phyloP scores from a whole-genome alignment of 2,329 filamentous ascomycete genomes.

The Talaromyces sp. region DNA sequence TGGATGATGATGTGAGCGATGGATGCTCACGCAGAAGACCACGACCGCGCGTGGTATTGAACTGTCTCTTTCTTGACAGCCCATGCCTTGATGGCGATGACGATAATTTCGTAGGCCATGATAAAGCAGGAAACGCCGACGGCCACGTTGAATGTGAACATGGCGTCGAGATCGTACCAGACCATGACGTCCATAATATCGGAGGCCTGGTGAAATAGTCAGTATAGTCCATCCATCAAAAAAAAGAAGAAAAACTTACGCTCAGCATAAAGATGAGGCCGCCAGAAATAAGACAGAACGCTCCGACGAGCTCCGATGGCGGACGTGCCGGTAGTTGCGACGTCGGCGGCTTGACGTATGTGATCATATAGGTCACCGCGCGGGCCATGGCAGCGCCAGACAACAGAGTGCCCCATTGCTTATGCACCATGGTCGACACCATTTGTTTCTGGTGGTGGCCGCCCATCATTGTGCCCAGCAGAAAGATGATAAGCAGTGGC shows the following conservation, averaged over 20 bases:
- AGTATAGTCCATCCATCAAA: too few relatives aligned
- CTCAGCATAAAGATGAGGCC: slow-evolving; percentile 91
- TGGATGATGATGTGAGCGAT: not conserved
- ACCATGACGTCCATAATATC: slow-evolving; percentile 76
- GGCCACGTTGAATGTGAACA: slow-evolving; percentile 87
- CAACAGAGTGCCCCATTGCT: slow-evolving; percentile 85
- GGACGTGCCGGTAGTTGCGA: slow-evolving; percentile 78
- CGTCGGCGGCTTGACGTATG: slow-evolving; percentile 73
- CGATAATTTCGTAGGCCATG: slow-evolving; percentile 76
- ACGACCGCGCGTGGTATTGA: slow-evolving; percentile 18
- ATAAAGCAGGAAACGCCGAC: slow-evolving; percentile 77
- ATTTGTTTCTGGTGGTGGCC: slow-evolving; percentile 79
- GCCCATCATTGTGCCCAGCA: slow-evolving; percentile 92
- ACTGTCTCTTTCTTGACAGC: slow-evolving; percentile 48
- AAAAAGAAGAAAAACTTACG: slow-evolving; percentile 50
- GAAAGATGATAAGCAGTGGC: slow-evolving; percentile 76
- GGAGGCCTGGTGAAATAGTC: slow-evolving; percentile 55
- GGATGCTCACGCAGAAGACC: slow-evolving; percentile 9
- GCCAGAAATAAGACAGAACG: slow-evolving; percentile 82
- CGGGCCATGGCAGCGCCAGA: slow-evolving; percentile 74
- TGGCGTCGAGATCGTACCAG: slow-evolving; percentile 70
- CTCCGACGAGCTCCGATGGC: slow-evolving; percentile 78
- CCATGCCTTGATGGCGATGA: slow-evolving; percentile 85
- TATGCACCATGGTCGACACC: slow-evolving; percentile 86
- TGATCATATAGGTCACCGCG: slow-evolving; percentile 69